Base-by-base conservation (phyloP, 1,284 basidiomycete species). In the Cryptococcus floricola region DNA sequence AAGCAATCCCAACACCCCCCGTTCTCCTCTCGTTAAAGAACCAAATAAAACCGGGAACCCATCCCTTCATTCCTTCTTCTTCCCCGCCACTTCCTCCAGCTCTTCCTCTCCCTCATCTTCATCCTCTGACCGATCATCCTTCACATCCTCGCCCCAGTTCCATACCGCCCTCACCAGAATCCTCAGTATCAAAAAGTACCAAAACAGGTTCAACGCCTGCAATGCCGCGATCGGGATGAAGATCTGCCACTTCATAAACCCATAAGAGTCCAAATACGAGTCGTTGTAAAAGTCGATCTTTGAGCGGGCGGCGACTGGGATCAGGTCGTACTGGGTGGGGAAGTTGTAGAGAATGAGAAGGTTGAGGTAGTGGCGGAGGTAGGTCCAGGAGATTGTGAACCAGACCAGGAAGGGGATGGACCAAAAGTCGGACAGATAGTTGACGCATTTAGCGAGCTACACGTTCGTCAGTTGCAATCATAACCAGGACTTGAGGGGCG, bases 331-430 rank as follows among this genome's bases (percentile, higher is more conserved):
- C 69, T 98, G 84, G 39, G 73, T 80, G 85, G 86, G 94, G 1
- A 97, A 88, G 1, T 91, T 93, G 80, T 83, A 88, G 28, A 98
- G 82, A 19, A 98, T 96, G 50, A 81, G 78, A 43, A 95, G 75
- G 74, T 97, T 98, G 37, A 96, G 80, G 74, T 89, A 97, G 74
- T 97, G 94, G 1, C 96, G 89, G 83, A 96, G 91, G 76, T 98
- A 98, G 87, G 87, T 85, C 93, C 94, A 97, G 10, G 89, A 76
- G 44, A 70, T 71, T 50, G 92, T 78, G 70, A 97, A 91, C 46
- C 83, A 63, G 0, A 79, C 80, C 66, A 93, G 96, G 5, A 83
- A 69, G 38, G 83, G 76, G 1, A 83, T 77, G 62, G 92, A 90
- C 8, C 84, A 78, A 4, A 71, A 79, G 14, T 88, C 82, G 69